A percentile compares a stretch with the other conserved stretches of the same genome.
Evolutionary conservation across 2,329 filamentous ascomycete genomes (phyloP).

Genomic region (Apiospora aurea): DNA sequence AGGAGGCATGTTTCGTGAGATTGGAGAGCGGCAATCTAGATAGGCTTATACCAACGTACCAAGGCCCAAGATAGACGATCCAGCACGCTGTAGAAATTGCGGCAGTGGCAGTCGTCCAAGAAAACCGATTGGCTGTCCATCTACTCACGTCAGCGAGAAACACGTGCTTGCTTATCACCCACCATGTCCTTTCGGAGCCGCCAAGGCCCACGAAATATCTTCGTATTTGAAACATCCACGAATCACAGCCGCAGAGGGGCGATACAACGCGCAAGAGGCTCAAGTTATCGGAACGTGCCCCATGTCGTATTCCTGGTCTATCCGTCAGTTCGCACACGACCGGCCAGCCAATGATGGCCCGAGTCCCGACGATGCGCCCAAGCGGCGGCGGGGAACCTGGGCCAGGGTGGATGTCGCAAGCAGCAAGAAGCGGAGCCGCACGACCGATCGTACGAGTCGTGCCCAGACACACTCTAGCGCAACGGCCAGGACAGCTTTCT

Average conservation of each 20-base stretch:
- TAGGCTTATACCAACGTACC: not conserved
- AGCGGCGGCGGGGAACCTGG: constrained; percentile 2
- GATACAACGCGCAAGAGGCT: not conserved
- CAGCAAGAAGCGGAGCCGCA: not conserved
- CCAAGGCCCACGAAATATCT: not conserved
- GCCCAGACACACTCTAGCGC: not conserved
- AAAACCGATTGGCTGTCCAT: not conserved
- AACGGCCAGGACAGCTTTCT: not conserved
- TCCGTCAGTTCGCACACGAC: not conserved
- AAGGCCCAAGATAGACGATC: not conserved
- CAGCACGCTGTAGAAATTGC: not conserved
- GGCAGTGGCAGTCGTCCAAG: not conserved
- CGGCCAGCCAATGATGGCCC: not conserved
- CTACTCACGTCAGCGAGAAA: not conserved
- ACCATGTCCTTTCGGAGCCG: not conserved
- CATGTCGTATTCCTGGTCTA: not conserved
- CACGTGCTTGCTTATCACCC: too few relatives aligned
- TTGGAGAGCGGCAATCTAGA: not conserved
- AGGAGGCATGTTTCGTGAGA: not conserved
- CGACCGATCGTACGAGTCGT: not conserved
- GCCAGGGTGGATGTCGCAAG: not conserved
- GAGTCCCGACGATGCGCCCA: too few relatives aligned
- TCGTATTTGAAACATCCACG: not conserved
- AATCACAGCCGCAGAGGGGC: not conserved
- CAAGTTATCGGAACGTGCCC: not conserved